Evolutionary conservation across 2,329 filamentous ascomycete species (phyloP).

Genomic region (Botrytis galanthina): DNA sequence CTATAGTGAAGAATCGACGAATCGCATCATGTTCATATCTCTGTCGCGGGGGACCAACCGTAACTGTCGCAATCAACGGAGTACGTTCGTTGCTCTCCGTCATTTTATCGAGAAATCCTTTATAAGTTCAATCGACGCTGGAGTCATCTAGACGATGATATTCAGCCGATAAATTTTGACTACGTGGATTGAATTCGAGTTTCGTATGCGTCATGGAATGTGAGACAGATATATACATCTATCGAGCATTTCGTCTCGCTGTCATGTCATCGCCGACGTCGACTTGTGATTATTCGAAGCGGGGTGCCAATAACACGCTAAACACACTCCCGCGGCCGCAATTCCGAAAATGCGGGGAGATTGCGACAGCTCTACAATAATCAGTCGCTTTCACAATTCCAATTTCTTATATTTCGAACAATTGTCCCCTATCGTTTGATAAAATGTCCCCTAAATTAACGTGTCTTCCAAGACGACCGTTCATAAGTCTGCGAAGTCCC

Average conservation of each 20-base stretch:
- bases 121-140: neutral
- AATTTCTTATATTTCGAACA: neutral
- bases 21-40: constrained; percentile 59
- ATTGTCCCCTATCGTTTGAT: neutral
- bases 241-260: neutral
- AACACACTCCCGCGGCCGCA: constrained; percentile 3
- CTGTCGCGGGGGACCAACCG: constrained; percentile 50
- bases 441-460: neutral
- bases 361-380: neutral
- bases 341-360: constrained; percentile 11
- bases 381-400: neutral
- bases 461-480: neutral
- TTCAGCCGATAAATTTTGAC: neutral
- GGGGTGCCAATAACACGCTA: neutral
- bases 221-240: neutral
- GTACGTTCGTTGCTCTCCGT: constrained; percentile 49
- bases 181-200: neutral
- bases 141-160: neutral
- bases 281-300: neutral
- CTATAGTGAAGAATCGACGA: constrained; percentile 65
- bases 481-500: neutral
- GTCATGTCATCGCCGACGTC: neutral
- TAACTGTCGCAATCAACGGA: constrained; percentile 65
- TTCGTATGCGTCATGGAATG: neutral
- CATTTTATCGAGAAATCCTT: neutral